phyloP scores from a whole-genome alignment of 306 rosid genomes.

The Calophaca sinica region DNA sequence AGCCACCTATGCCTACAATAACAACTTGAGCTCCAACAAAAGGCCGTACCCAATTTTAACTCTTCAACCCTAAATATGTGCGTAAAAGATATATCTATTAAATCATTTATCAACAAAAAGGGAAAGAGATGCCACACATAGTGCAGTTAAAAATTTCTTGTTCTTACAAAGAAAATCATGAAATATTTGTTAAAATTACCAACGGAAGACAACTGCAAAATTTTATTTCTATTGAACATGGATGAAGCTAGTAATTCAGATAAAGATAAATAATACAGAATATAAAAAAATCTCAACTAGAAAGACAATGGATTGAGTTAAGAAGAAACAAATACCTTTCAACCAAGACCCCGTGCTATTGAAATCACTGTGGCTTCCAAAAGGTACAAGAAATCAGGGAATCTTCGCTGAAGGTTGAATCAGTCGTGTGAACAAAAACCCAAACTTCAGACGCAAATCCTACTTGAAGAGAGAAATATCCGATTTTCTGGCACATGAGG shows the following conservation, averaged over 20 bases:
- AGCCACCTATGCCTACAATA: no score
- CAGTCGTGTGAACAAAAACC: constrained; percentile 7
- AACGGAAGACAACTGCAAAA: no score
- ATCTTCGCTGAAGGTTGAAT: constrained; percentile 17
- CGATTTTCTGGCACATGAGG: not conserved
- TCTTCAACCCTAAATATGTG: constrained; percentile 39
- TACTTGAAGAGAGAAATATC: constrained; percentile 1
- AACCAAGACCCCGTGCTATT: not conserved
- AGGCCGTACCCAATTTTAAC: constrained; percentile 4
- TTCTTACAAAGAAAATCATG: constrained; percentile 4
- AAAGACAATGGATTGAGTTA: not conserved
- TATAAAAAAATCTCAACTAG: not conserved
- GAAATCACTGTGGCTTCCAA: not conserved
- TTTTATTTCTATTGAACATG: constrained; percentile 29
- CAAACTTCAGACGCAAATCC: constrained; percentile 7
- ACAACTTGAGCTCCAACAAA: no score
- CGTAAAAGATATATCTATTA: not conserved
- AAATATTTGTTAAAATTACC: not conserved
- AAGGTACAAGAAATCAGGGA: constrained; percentile 12
- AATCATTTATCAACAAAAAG: not conserved
- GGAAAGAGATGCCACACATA: not conserved
- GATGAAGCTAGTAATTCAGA: constrained; percentile 20
- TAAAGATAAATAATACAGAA: constrained; percentile 13
- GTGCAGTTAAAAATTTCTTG: not conserved
- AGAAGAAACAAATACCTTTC: constrained; percentile 20